Percentiles rank a stretch among this genome's conserved stretches.
Evolutionary conservation across 2,329 filamentous ascomycete genomes (phyloP).

Genomic region (Chaetomium sp.): DNA sequence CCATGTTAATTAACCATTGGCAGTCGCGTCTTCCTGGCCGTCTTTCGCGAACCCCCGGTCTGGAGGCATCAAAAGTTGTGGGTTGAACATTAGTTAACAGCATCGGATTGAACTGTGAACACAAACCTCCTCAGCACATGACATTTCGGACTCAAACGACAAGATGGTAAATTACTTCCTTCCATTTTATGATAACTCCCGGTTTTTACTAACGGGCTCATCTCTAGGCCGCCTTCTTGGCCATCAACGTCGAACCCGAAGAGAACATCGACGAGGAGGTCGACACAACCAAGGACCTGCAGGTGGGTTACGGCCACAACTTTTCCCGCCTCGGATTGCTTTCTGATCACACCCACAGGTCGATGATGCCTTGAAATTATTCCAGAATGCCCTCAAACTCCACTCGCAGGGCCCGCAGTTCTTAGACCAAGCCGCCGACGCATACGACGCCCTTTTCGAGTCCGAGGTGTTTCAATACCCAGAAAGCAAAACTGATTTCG

Average conservation of each 20-base stretch:
- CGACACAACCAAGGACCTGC: slow-evolving; percentile 91
- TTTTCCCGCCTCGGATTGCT: not conserved
- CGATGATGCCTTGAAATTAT: slow-evolving; percentile 91
- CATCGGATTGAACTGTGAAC: too few species aligned
- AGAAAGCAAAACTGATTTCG: slow-evolving; percentile 79
- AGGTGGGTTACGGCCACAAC: slow-evolving; percentile 40
- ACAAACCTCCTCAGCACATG: not conserved
- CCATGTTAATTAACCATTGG: not conserved
- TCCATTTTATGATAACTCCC: not conserved
- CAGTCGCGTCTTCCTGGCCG: slow-evolving; percentile 9
- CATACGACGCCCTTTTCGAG: slow-evolving; percentile 77
- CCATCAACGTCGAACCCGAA: slow-evolving; percentile 91
- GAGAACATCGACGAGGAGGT: slow-evolving; percentile 84
- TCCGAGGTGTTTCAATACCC: slow-evolving; percentile 93
- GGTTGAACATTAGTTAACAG: not conserved
- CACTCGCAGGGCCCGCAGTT: slow-evolving; percentile 78
- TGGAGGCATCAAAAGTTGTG: not conserved
- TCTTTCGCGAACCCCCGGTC: not conserved
- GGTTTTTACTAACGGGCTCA: not conserved
- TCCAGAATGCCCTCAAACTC: slow-evolving; percentile 82
- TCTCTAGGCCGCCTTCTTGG: slow-evolving; percentile 62
- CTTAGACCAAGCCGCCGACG: slow-evolving; percentile 68
- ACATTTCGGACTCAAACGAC: not conserved
- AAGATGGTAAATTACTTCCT: slow-evolving; percentile 7
- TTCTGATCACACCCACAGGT: slow-evolving; percentile 44